Base-by-base conservation (phyloP, 305 asterid genomes). In the Fraxinus greggii region DNA sequence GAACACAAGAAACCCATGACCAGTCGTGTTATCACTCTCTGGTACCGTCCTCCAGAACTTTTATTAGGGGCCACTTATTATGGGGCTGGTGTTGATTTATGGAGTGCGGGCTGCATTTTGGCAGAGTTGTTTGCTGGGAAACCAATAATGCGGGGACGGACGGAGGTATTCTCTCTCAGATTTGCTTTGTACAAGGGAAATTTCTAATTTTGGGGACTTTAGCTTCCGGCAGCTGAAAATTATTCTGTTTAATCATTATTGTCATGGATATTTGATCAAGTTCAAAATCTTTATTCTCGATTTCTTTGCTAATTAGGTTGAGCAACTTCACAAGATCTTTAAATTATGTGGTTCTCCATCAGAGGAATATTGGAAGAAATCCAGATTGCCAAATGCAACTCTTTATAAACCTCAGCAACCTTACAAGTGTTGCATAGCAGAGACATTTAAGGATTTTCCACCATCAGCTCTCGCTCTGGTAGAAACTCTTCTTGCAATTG, bases 31-130 rank as follows among this genome's bases (percentile, higher is more conserved):
- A 94, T 95, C 63, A 95, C 99, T 77, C 93, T 95, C 33, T 95
- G 99, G 99, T 95, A 95, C 84, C 99, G 99, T 32, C 97, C 99
- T 35, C 98, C 98, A 17, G 99, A 95, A 84, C 97, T 95, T 75
- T 86, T 93, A 76, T 90, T 95, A 15, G 99, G 99, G 77, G 93
- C 95, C 83, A 92, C 92, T 78, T 84, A 84, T 83, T 95, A 95
- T 80, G 93, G 97, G 61, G 86, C 86, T 81, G 96, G 96, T 72
- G 97, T 95, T 89, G 98, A 95, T 84, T 86, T 95, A 70, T 94
- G 99, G 99, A 94, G 97, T 79, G 98, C 97, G 72, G 99, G 99
- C 69, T 95, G 98, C 90, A 94, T 95, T 87, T 87, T 95, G 81
- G 97, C 96, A 2, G 99, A 95, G 83, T 89, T 95, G 84, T 88